Evolutionary conservation across 202 grass and related monocot genomes (phyloP).

Genomic region (Setaria italica): DNA sequence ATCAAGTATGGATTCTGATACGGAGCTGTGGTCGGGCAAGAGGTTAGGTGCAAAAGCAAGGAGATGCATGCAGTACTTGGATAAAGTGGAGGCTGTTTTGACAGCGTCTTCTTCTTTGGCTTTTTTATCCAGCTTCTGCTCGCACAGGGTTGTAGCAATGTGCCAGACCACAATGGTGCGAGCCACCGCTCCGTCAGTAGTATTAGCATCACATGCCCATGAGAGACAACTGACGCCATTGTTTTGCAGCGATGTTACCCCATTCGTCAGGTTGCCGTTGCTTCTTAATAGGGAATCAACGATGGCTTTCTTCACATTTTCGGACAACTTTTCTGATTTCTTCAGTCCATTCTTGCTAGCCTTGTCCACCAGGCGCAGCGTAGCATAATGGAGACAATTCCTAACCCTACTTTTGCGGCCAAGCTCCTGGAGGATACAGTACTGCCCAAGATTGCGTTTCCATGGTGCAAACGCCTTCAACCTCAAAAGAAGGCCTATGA

Average conservation of each 20-base stretch:
- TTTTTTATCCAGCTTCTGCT: background rate
- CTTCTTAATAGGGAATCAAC: too few species aligned
- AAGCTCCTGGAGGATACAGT: background rate
- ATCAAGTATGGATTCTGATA: too few species aligned
- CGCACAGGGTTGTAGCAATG: background rate
- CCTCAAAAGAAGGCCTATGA: background rate
- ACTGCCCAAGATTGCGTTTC: background rate
- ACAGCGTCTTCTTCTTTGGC: background rate
- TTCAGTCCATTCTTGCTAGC: background rate
- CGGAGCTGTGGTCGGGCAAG: too few species aligned
- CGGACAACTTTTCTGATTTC: too few species aligned
- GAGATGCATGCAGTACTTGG: background rate
- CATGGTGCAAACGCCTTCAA: background rate
- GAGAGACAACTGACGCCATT: too few species aligned
- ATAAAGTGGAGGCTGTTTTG: background rate
- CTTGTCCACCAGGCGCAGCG: background rate
- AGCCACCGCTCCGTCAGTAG: too few species aligned
- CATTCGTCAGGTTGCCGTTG: too few species aligned
- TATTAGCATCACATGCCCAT: too few species aligned
- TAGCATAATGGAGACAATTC: background rate
- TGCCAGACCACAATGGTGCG: too few species aligned
- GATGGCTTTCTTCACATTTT: too few species aligned
- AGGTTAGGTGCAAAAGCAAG: background rate
- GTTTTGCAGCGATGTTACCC: too few species aligned
- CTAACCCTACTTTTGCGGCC: background rate